Evolutionary conservation across 345 rosid genomes (phyloP), one percentile per base, ranked within the genome.

Genomic region (Murraya paniculata): DNA sequence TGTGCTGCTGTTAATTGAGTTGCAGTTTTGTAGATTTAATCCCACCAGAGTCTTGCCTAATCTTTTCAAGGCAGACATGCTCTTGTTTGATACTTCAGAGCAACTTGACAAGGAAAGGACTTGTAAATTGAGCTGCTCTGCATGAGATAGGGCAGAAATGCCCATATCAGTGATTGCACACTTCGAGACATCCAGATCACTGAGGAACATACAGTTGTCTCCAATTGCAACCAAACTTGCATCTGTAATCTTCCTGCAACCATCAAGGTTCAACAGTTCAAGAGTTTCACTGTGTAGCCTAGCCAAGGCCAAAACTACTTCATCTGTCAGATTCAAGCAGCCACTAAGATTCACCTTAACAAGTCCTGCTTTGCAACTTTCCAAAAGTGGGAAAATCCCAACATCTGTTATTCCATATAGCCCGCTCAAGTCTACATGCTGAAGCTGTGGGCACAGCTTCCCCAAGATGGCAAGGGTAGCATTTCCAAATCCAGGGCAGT

Each of bases 401-500:
- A 86, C 83, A 72, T 92, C 93, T 33, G 93, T 89, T 39, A 91
- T 82, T 36, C 91, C 87, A 74, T 76, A 83, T 24, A 88, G 88
- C 78, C 91, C 90, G 16, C 79, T 88, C 48, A 92, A 86, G 50
- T 89, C 91, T 36, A 92, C 53, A 64, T 87, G 84, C 81, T 92
- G 90, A 74, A 92, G 89, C 86, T 84, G 87, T 30, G 97, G 90
- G 85, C 93, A 92, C 64, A 91, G 64, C 77, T 82, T 90, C 59
- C 89, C 92, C 53, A 89, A 76, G 79, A 84, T 64, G 60, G 91
- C 90, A 80, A 92, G 79, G 72, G 88, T 85, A 45, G 81, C 82
- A 75, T 84, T 86, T 64, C 94, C 92, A 71, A 92, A 84, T 75
- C 94, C 97, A 0, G 92, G 91, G 81, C 97, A 92, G 83, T 84